Base-by-base conservation (phyloP, 495 filamentous ascomycete genomes). In the Podospora tetraspora region DNA sequence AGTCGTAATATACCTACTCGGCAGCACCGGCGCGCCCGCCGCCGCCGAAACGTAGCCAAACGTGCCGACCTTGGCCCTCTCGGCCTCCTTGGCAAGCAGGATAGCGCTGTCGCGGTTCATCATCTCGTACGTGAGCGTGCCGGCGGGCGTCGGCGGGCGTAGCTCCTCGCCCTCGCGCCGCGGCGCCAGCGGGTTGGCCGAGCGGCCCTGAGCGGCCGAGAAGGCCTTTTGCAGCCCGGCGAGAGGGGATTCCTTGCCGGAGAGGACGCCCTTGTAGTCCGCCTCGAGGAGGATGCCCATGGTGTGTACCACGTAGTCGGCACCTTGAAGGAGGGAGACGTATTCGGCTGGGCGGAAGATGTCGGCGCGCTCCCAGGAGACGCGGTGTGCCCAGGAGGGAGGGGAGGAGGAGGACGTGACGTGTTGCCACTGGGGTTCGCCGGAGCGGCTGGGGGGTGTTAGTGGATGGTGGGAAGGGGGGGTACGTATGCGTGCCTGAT, bases 221-320 rank as follows among this genome's bases (percentile, higher is more conserved):
- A 97, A 98, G 56, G 92, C 93, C 62, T 88, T 87, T 65, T 85
- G 84, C 4, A 99, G 79, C 0, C 93, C 93, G 1, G 87, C 77
- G 63, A 94, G 75, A 5, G 92, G 86, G 0, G 90, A 91, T 72
- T 95, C 93, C 61, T 84, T 85, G 21, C 95, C 96, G 63, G 85
- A 87, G 56, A 99, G 76, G 4, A 97, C 92, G 68, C 90, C 91
- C 80, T 99, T 98, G 84, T 99, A 99, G 79, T 99, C 95, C 9
- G 94, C 94, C 80, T 99, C 95, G 13, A 99, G 85, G n/a, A 99
- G 83, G 64, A 99, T 98, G 8, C 95, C 95, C 89, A 97, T 91
- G 69, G 83, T 90, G 80, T 99, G 95, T 23, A 99, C 90, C 16
- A 98, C 93, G 32, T 88, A 92, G 74, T 91, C 88, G 59, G 94